Base-by-base conservation (phyloP, 169 alveolate genomes). In the Besnoitia besnoiti region DNA sequence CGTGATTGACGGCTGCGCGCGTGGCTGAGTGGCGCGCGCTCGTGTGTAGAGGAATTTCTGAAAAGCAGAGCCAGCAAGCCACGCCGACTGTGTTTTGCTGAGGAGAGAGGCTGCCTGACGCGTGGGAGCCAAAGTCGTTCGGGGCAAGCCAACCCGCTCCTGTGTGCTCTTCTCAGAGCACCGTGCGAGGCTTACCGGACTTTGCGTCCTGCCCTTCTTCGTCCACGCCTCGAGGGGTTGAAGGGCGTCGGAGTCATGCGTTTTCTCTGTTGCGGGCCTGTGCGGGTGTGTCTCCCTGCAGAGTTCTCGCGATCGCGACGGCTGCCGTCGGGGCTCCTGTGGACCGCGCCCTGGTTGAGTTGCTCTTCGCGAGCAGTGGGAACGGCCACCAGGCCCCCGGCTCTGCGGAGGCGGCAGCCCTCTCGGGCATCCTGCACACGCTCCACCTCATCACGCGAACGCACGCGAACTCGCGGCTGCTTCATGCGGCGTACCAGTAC, bases 251-350 rank as follows among this genome's bases (percentile, higher is more conserved):
- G 24, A 55, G 67, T n/a, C 3, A 55, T 55, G 3, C 24, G 67
- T 5, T 19, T 55, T 5, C 44, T 73, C 59, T 77, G 12, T 24
- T 14, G 55, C 59, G 87, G 35, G 85, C 33, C 27, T 37, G 49
- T 61, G 77, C 37, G 37, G 40, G 33, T 61, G 77, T 61, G 80
- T 67, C 44, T 67, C 21, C 21, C n/a, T 77, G 40, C 87, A 77
- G 87, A 35, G 87, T 42, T 44, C 87, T 77, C 40, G 87, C 87
- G 10, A 35, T 77, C 30, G 87, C 87, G 37, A 37, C 44, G 1
- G 87, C 87, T 3, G 87, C 87, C 40, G 40, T 77, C 10, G 49
- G 87, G 44, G 87, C 87, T 42, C 87, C 87, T 4, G 87, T 77
- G 37, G 87, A 77, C 59, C 87, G 87, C 19, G 33, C 59, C 24